Percentiles rank a stretch among this genome's conserved stretches.
phyloP scores from a whole-genome alignment of 1,284 basidiomycete genomes.

The Agroathelia rolfsii region DNA sequence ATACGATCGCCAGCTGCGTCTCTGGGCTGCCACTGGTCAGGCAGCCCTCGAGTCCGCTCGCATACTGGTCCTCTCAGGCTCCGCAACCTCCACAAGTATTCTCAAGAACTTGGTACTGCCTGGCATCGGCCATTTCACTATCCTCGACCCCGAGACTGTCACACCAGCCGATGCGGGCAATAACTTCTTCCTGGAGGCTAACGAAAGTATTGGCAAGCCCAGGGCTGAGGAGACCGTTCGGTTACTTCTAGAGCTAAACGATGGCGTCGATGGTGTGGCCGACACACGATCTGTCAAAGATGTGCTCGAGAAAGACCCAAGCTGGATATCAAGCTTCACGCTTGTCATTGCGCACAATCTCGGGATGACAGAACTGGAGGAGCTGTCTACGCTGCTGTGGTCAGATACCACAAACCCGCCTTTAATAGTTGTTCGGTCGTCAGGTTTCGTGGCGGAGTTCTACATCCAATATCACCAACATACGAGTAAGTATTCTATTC shows the following conservation, averaged over 20 bases:
- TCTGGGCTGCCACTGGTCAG: slow-evolving; percentile 95
- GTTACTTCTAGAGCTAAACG: slow-evolving; percentile 81
- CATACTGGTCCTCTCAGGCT: slow-evolving; percentile 73
- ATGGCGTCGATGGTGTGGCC: slow-evolving; percentile 68
- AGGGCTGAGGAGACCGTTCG: slow-evolving; percentile 76
- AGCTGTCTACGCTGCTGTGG: slow-evolving; percentile 65
- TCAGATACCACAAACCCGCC: slow-evolving; percentile 44
- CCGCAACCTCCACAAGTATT: slow-evolving; percentile 76
- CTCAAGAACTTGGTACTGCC: slow-evolving; percentile 95
- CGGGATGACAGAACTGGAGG: slow-evolving; percentile 40
- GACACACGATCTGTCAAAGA: slow-evolving; percentile 47
- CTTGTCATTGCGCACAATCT: slow-evolving; percentile 84
- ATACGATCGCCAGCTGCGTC: slow-evolving; percentile 85
- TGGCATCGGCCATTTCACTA: slow-evolving; percentile 85
- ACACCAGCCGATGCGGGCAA: slow-evolving; percentile 78
- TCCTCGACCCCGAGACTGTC: slow-evolving; percentile 63
- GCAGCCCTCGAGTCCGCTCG: slow-evolving; percentile 80
- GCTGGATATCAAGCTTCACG: slow-evolving; percentile 52
- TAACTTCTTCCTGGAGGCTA: slow-evolving; percentile 89
- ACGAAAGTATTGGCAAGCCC: slow-evolving; percentile 66
- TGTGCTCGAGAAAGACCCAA: slow-evolving; percentile 45
- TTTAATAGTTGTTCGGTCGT: slow-evolving; percentile 69
- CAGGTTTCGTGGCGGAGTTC: slow-evolving; percentile 85
- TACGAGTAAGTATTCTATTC: slow-evolving; percentile 43
- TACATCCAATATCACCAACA: slow-evolving; percentile 83